Conservation (phyloP, 129 eudicot species). For the Ambrosia trifida region DNA sequence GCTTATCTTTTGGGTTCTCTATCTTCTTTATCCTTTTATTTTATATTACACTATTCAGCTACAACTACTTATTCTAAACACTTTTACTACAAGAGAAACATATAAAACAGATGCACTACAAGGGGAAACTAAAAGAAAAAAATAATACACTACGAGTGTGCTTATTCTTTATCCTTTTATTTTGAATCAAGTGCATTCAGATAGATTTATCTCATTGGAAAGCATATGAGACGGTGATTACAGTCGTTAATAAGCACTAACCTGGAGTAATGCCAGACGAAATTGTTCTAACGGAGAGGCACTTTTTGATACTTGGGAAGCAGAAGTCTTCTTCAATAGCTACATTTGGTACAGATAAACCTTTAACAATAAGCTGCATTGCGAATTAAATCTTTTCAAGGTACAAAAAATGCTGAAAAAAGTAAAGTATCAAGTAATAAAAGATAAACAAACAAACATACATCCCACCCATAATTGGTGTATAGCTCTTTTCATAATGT, state of each 20-base stretch:
- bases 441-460: neutral
- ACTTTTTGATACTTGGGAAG: constrained; percentile 59
- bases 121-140: too few species aligned
- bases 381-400: constrained; percentile 45
- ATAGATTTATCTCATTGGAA: constrained; percentile 1
- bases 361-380: constrained; percentile 60
- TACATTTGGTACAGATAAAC: constrained; percentile 78
- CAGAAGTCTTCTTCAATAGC: constrained; percentile 82
- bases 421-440: neutral
- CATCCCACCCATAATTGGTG: neutral
- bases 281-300: constrained; percentile 70
- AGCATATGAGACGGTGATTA: neutral
- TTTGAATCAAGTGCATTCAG: neutral
- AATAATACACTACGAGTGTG: too few species aligned
- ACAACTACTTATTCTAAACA: neutral
- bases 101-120: too few species aligned
- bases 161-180: too few species aligned
- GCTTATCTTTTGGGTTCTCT: neutral
- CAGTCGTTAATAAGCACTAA: constrained; percentile 38
- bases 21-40: neutral
- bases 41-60: neutral
- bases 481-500: neutral
- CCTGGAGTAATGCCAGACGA: constrained; percentile 69
- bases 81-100: neutral
- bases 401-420: constrained; percentile 27